Evolutionary conservation across 108 stramenopile species (phyloP).

Genomic region (Mediolabrus comicus): DNA sequence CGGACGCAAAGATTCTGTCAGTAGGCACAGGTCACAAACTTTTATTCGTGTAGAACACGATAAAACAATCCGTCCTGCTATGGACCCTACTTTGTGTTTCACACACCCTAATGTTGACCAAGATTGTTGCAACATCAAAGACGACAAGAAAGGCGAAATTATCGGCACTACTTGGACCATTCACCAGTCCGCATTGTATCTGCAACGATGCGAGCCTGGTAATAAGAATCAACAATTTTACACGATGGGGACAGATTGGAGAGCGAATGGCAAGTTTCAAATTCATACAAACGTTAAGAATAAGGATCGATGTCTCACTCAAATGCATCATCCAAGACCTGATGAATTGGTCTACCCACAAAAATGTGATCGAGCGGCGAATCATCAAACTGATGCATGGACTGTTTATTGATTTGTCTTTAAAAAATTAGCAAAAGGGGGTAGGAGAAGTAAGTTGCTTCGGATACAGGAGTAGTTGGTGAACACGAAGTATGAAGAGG

Average conservation of each 20-base stretch:
- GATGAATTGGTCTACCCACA: not conserved
- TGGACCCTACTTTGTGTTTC: not conserved
- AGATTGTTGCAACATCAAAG: no score
- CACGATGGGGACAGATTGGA: not conserved
- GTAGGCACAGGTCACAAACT: not conserved
- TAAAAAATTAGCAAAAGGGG: no score
- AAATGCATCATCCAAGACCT: not conserved
- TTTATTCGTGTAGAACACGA: not conserved
- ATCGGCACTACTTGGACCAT: not conserved
- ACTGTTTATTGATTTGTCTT: not conserved
- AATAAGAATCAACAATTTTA: not conserved
- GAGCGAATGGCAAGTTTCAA: not conserved
- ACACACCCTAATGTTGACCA: not conserved
- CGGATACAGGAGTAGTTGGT: no score
- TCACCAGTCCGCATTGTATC: not conserved
- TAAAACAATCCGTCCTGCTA: not conserved
- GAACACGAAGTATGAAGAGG: no score
- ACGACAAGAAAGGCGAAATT: not conserved
- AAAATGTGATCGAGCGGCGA: not conserved
- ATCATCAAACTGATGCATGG: not conserved
- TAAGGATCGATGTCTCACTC: not conserved
- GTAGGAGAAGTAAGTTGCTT: no score
- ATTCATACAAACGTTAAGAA: not conserved
- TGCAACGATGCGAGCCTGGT: no score
- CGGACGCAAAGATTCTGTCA: no score